Evolutionary conservation across 352 stramenopile species (phyloP).

Genomic region (Globisporangium polare): DNA sequence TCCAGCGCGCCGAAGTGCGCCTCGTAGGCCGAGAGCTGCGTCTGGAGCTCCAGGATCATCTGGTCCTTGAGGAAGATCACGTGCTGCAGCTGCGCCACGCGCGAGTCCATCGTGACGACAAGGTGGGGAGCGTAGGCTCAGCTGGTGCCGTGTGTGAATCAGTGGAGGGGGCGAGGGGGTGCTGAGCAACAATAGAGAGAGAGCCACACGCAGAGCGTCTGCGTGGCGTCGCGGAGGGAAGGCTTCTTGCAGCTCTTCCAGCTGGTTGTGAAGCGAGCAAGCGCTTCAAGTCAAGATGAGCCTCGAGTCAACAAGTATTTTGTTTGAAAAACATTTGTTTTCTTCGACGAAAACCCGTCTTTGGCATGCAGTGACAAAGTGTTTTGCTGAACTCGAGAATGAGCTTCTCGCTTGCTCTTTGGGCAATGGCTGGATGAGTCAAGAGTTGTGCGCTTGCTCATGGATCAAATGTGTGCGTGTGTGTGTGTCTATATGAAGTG

Average conservation of each 20-base stretch:
- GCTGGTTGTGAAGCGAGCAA: not conserved
- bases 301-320: too few relatives aligned
- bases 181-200: not conserved
- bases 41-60: conserved; percentile 78
- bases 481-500: conserved; percentile 2
- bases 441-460: too few relatives aligned
- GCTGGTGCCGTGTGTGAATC: not conserved
- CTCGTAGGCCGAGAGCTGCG: conserved; percentile 57
- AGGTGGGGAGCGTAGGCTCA: not conserved
- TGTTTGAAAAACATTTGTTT: not conserved
- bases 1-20: conserved; percentile 49
- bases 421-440: too few relatives aligned
- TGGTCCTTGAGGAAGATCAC: conserved; percentile 84
- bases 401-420: too few relatives aligned
- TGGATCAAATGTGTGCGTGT: too few relatives aligned
- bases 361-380: too few relatives aligned
- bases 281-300: not conserved
- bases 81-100: conserved; percentile 65
- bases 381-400: too few relatives aligned
- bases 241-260: not conserved
- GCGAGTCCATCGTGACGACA: conserved; percentile 35
- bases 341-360: too few relatives aligned
- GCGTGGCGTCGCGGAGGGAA: not conserved
- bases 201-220: not conserved
- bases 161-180: not conserved